Evolutionary conservation across 2,329 filamentous ascomycete genomes (phyloP), one percentile per base, ranked within the genome.

Genomic region (Cercospora janseana): DNA sequence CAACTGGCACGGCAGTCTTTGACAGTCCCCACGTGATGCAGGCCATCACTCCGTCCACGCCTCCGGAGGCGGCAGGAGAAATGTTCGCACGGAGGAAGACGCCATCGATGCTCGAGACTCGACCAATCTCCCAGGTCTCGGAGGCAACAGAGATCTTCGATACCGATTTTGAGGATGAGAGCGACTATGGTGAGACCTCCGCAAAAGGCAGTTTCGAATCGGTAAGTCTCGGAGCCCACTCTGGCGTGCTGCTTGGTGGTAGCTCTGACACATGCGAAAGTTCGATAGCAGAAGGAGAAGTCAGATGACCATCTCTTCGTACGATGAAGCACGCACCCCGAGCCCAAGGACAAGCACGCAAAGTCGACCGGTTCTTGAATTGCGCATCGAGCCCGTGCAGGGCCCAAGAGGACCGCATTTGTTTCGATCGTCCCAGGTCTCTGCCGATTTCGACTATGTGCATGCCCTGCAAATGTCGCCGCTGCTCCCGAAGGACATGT

Each of bases 361-460:
- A 54, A 77, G 77, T 76, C 77, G 55, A 75, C 76, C 52, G 20
- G 20, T 41, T 21, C 88, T 83, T 62, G 76, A 81, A 43, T 78
- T 85, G 57, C 78, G 82, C 16, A 82, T 68, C 52, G 86, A 86
- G 68, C 77, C 83, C 24, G 83, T 92, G 5, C 79, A 89, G 66
- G 91, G 91, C 0, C 91, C 91, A 2, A 80, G 79, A 58, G 91
- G 91, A 1, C 91, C 91, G 7, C 91, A 95, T 71, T 78, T 95
- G 12, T 95, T 95, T 70, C 82, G 87, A 58, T 79, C 79, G 52
- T 89, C 86, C 15, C 77, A 81, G 51, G 77, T 80, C 24, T 79
- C 83, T 45, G 64, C 74, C 62, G 75, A 79, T 51, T 74, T 77
- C 48, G 63, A 69, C 20, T 72, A 73, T 61, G 74, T 79, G 55